Evolutionary conservation across 768 basidiomycete species (phyloP).

Genomic region (Boletus reticulatus): DNA sequence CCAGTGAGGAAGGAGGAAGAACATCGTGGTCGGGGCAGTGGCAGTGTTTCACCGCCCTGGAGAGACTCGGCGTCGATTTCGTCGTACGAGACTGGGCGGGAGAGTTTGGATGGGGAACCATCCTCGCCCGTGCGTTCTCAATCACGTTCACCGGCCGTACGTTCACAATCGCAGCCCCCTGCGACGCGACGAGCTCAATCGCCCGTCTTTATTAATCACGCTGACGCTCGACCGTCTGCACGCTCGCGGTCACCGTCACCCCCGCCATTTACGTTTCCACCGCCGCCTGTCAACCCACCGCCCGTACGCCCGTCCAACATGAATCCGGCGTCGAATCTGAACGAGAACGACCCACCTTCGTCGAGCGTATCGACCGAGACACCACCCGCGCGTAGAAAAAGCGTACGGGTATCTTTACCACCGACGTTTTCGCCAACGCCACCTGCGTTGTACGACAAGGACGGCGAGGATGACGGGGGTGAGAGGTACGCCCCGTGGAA

Average conservation of each 20-base stretch:
- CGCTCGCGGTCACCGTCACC: background rate
- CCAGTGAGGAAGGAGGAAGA: background rate
- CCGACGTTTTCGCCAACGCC: constrained; percentile 77
- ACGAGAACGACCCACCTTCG: background rate
- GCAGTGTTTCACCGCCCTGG: background rate
- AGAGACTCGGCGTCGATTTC: constrained; percentile 38
- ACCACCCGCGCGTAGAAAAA: constrained; percentile 47
- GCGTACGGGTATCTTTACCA: constrained; percentile 73
- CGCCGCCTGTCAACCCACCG: constrained; percentile 13
- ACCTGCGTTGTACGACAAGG: constrained; percentile 58
- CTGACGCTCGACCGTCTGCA: no score
- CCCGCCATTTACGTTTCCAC: constrained; percentile 12
- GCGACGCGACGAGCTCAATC: background rate
- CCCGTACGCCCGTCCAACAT: background rate
- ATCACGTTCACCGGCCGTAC: background rate
- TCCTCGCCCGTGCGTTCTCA: background rate
- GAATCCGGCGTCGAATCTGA: background rate
- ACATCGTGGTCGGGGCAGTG: background rate
- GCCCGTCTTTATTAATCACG: background rate
- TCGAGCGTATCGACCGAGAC: constrained; percentile 17
- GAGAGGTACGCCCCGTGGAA: background rate
- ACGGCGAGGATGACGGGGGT: constrained; percentile 16
- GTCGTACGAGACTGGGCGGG: constrained; percentile 67
- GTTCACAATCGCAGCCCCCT: background rate
- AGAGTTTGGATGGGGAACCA: constrained; percentile 40